Conservation (phyloP, 176 grass and related monocot genomes). For the Avena eriantha region DNA sequence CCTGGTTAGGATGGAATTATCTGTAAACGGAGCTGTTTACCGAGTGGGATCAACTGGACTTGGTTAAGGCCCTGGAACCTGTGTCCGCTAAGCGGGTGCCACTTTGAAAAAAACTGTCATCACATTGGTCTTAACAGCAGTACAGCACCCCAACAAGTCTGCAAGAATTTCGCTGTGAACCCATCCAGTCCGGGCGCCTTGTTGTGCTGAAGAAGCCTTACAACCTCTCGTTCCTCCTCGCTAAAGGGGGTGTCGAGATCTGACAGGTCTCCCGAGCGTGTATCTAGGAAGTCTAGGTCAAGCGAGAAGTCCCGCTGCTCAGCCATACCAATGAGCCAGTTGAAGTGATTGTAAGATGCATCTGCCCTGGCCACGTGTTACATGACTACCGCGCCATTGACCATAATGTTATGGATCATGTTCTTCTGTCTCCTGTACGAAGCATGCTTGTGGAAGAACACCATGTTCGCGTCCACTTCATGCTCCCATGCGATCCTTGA, state of each 20-base stretch:
- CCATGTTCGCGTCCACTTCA: not conserved
- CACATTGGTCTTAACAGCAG: no score
- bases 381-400: no score
- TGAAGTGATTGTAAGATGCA: not conserved
- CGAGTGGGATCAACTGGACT: not conserved
- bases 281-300: not conserved
- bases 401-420: no score
- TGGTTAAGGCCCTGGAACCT: not conserved
- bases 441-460: not conserved
- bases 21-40: not conserved
- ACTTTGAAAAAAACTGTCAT: no score
- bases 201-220: not conserved
- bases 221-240: not conserved
- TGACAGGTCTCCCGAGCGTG: no score
- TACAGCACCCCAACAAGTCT: not conserved
- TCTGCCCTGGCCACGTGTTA: not conserved
- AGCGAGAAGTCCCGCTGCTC: not conserved
- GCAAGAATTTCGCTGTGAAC: not conserved
- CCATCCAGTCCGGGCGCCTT: not conserved
- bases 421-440: not conserved
- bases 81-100: not conserved
- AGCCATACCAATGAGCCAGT: not conserved
- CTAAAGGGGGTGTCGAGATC: not conserved
- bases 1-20: not conserved
- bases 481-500: not conserved